Percentiles rank a stretch among this genome's conserved stretches.
phyloP scores from a whole-genome alignment of 371 early-diverging fungal species.

The Apophysomyces sp. region DNA sequence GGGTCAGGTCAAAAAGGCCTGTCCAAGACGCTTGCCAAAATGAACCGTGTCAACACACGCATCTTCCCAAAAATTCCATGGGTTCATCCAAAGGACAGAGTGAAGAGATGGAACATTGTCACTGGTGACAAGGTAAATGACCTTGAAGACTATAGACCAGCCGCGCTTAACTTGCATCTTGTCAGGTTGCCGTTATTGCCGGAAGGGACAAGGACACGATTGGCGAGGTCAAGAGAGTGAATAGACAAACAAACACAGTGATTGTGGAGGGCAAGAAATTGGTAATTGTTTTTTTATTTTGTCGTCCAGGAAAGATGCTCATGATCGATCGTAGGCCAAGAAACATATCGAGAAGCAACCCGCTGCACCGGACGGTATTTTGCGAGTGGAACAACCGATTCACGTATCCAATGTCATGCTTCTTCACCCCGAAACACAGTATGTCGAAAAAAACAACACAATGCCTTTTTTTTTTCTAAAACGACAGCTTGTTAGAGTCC shows the following conservation, averaged over 20 bases:
- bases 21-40: neutral
- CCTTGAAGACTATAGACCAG: too few species aligned
- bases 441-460: constrained; percentile 9
- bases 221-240: constrained; percentile 47
- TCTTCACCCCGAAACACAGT: constrained; percentile 53
- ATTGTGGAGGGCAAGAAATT: constrained; percentile 51
- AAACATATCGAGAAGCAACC: constrained; percentile 50
- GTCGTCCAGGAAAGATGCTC: neutral
- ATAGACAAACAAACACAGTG: constrained; percentile 40
- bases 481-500: constrained; percentile 21
- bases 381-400: constrained; percentile 47
- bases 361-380: constrained; percentile 49
- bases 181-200: constrained; percentile 55
- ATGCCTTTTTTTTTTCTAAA: neutral
- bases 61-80: constrained; percentile 30
- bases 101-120: constrained; percentile 47
- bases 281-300: constrained; percentile 14
- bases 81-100: constrained; percentile 44
- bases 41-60: constrained; percentile 32
- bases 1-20: neutral
- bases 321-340: constrained; percentile 27
- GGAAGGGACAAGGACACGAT: constrained; percentile 53
- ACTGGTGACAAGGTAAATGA: constrained; percentile 44
- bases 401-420: constrained; percentile 54
- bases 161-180: too few species aligned